Evolutionary conservation across 148 eudicot species (phyloP), one percentile per base, ranked within the genome.

Genomic region (Salicornia ramosissima): DNA sequence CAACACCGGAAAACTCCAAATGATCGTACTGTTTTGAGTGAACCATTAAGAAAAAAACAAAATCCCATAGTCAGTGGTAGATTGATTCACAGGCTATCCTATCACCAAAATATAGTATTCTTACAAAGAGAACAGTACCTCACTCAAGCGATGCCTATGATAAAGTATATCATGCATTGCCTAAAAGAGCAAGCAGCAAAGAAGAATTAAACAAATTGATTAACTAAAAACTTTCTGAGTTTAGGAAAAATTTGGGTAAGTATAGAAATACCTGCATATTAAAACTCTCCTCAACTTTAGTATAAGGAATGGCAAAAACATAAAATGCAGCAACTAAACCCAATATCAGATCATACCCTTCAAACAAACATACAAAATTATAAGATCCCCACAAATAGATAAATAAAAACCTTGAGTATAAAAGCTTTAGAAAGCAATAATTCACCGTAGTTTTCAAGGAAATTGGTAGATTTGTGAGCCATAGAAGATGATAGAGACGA

Each of bases 281-380:
- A 74, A 94, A 94, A 84, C 99, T 94, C 71, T 94, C 99, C 87
- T 94, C 99, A 42, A 94, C 99, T 78, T 94, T 94, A n/a, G 99
- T 94, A 68, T 83, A 94, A 19, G 99, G 99, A 19, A 81, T 84
- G 74, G 86, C 75, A 68, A 94, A 80, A 5, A 94, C 91, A 71
- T 91, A 94, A 62, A 94, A 87, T 66, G 96, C 88, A 78, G 97
- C 93, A 57, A 94, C 74, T 61, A 83, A 79, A 51, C 97, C 96
- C 83, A 94, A 74, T 78, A 90, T 72, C 74, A 90, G 50, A 81
- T 94, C 99, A 73, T 89, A 94, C 59, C 96, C 99, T 94, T 72
- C 49, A 71, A 46, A 47, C 19, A 55, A 22, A 51, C 18, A 33
- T 14, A 40, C 16, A 59, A 54, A 29, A 8, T 68, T 54, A 21